A percentile compares a stretch with the other conserved stretches of the same genome.
Evolutionary conservation across 306 rosid genomes (phyloP).

Genomic region (Datisca glomerata): DNA sequence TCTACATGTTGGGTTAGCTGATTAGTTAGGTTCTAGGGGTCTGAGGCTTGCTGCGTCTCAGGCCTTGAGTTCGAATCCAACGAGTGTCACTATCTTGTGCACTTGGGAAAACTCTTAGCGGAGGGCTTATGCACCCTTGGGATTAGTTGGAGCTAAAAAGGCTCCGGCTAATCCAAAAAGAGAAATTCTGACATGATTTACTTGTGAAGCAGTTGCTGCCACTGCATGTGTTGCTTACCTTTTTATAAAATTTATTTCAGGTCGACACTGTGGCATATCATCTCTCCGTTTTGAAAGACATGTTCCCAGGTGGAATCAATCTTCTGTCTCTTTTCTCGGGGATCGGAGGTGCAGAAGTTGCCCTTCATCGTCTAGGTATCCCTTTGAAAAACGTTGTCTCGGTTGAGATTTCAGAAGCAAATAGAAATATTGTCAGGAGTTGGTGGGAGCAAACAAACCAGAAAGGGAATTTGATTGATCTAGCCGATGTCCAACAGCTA

Average conservation of each 20-base stretch:
- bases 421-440: conserved; percentile 60
- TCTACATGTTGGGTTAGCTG: no score
- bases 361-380: conserved; percentile 78
- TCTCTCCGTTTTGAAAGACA: conserved; percentile 61
- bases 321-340: conserved; percentile 93
- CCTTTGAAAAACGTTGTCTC: conserved; percentile 72
- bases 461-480: conserved; percentile 51
- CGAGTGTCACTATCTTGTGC: no score
- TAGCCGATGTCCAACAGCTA: conserved; percentile 49
- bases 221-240: no score
- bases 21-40: no score
- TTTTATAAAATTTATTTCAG: conserved; percentile 36
- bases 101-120: no score
- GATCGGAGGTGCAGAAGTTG: conserved; percentile 94
- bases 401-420: conserved; percentile 66
- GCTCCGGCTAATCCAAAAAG: not conserved
- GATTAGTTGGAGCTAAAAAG: no score
- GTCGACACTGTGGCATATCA: conserved; percentile 94
- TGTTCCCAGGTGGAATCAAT: conserved; percentile 75
- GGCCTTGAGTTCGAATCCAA: no score
- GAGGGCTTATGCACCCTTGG: no score
- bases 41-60: no score
- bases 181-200: conserved; percentile 6
- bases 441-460: conserved; percentile 99
- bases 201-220: no score